Conservation (phyloP, 23 red algal species). For the Pyropia yezoensis region DNA sequence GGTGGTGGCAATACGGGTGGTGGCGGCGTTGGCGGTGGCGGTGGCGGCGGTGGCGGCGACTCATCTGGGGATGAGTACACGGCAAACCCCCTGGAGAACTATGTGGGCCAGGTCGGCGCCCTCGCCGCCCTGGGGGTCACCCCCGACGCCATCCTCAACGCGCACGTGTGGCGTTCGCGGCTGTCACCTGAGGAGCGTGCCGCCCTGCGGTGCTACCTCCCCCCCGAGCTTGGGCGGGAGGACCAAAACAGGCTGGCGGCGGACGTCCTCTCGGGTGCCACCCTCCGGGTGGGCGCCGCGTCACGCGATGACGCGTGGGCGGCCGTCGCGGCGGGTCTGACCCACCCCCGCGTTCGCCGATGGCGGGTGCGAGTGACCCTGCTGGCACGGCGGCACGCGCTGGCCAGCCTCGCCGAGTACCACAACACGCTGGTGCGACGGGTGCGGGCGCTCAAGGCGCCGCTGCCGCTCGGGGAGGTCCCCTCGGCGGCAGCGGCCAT, state of each 20-base stretch:
- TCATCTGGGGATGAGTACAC: constrained; percentile 72
- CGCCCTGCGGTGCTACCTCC: constrained; percentile 36
- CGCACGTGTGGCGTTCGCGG: constrained; percentile 20
- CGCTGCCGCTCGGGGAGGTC: constrained; percentile 2
- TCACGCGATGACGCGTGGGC: constrained; percentile 43
- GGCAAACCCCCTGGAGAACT: constrained; percentile 55
- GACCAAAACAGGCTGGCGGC: constrained; percentile 35
- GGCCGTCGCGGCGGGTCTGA: constrained; percentile 50
- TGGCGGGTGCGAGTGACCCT: constrained; percentile 55
- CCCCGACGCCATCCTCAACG: constrained; percentile 48
- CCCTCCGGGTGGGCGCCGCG: constrained; percentile 38
- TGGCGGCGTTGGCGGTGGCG: constrained; percentile 14
- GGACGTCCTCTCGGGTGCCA: constrained; percentile 21
- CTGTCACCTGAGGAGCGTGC: constrained; percentile 62
- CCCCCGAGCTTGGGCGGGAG: constrained; percentile 11
- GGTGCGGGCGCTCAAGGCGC: constrained; percentile 44
- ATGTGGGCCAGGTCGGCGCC: constrained; percentile 70
- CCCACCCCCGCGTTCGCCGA: constrained; percentile 60
- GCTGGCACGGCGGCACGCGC: constrained; percentile 42
- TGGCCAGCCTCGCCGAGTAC: constrained; percentile 47
- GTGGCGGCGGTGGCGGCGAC: constrained; percentile 29
- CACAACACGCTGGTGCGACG: constrained; percentile 48
- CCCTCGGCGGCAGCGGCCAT: neutral
- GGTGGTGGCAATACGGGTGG: too few relatives aligned
- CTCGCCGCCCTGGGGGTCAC: constrained; percentile 46